Evolutionary conservation across 352 stramenopile species (phyloP).

Genomic region (Blastocystis sp.): DNA sequence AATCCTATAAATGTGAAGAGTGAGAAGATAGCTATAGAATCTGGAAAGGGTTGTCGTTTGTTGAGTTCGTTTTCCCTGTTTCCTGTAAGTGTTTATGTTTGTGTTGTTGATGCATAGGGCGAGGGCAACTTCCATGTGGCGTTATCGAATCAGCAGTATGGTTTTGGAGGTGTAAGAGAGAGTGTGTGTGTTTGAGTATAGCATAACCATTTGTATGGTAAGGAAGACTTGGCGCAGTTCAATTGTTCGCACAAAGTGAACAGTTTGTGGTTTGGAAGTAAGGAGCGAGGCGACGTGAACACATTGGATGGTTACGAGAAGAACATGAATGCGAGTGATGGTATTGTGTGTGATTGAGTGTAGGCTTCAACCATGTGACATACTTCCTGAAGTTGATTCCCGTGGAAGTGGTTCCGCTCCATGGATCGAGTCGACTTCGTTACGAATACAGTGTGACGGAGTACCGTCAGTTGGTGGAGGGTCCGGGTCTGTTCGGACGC

Average conservation of each 20-base stretch:
- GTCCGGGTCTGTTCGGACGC: neutral
- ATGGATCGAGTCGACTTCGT: neutral
- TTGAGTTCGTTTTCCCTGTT: neutral
- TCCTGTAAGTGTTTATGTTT: slow-evolving; percentile 10
- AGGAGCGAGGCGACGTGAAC: neutral
- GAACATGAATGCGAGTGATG: slow-evolving; percentile 8
- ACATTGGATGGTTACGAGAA: neutral
- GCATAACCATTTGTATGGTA: slow-evolving; percentile 3
- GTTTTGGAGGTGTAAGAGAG: neutral
- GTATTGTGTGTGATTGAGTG: too few species aligned
- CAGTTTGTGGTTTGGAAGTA: neutral
- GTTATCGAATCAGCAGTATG: neutral
- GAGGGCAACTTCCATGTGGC: slow-evolving; percentile 35
- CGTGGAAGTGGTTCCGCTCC: neutral
- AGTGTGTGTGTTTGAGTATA: neutral
- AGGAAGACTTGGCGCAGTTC: neutral
- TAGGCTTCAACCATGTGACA: slow-evolving; percentile 13
- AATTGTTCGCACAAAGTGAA: slow-evolving; percentile 4
- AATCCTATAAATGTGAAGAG: neutral
- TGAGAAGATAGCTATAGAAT: neutral
- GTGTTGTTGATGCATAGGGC: neutral
- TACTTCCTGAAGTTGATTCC: slow-evolving; percentile 47
- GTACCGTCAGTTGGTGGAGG: neutral
- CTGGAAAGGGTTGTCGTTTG: neutral
- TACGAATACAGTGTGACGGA: slow-evolving; percentile 45